Evolutionary conservation across 352 stramenopile genomes (phyloP), one percentile per base, ranked within the genome.

Genomic region (Globisporangium uncinulatum): DNA sequence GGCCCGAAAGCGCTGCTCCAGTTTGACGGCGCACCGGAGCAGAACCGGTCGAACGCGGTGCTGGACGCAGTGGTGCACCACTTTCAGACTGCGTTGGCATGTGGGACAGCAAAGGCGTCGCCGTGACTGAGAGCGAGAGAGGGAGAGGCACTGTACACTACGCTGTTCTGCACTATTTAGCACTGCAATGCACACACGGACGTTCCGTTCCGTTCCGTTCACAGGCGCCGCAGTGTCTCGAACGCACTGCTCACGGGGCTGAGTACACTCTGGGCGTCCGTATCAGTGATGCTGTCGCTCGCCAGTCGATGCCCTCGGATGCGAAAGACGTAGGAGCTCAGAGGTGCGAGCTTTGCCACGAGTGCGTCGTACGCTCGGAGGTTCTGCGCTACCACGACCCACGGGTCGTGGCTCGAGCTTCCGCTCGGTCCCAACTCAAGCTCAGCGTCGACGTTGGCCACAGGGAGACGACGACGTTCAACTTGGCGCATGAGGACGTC

Each of bases 11-110:
- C 68, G 56, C 76, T 82, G 43, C 42, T 85, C 19, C 56, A 79
- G 50, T 87, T 84, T 42, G 66, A 66, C 9, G 81, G 81, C 14
- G 62, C 64, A 8, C 82, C 87, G 51, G 81, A 89, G 56, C 64
- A 81, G 32, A 92, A 89, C 29, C 76, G 81, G 6, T 70, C 79
- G 15, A 46, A 54, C 19, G 54, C 79, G 19, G 70, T 89, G 29
- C 42, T 88, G 1, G 69, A 85, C 21, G 59, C 54, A 1, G 66
- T 74, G 4, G 60, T 80, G 31, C 55, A 61, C 32, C 66, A 84
- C 47, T 84, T 84, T 52, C 48, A 32, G 9, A 69, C 65, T 19
- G 51, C 56, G 51, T 10, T 51, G 14, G 17, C 44, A 19, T 31
- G 7, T 8, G n/a, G 5, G 32, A 39, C 15, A 44, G n/a, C 24